Conservation (phyloP, 73 alveolate genomes). For the Stentor coeruleus region DNA sequence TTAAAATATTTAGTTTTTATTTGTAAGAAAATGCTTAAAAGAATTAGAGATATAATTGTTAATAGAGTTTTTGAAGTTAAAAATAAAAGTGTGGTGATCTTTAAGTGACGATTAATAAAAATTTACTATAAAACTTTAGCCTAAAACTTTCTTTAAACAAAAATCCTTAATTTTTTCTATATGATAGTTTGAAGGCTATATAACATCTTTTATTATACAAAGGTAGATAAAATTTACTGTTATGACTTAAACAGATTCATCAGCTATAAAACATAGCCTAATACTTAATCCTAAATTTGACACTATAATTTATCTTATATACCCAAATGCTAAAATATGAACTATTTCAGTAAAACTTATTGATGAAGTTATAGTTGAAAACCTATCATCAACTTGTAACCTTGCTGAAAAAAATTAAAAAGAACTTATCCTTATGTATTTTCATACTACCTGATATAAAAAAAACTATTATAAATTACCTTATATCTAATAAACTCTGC, state of each 20-base stretch:
- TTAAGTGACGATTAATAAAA: too few relatives aligned
- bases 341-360: slow-evolving; percentile 92
- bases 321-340: slow-evolving; percentile 95
- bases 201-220: slow-evolving; percentile 74
- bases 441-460: slow-evolving; percentile 90
- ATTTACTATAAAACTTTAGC: too few relatives aligned
- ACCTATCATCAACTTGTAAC: slow-evolving; percentile 24
- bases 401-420: slow-evolving; percentile 59
- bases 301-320: slow-evolving; percentile 98
- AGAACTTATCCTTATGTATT: slow-evolving; percentile 81
- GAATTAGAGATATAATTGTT: slow-evolving; percentile 80
- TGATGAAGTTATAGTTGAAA: slow-evolving; percentile 34
- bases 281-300: slow-evolving; percentile 99
- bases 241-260: slow-evolving; percentile 98
- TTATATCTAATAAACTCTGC: slow-evolving; percentile 84
- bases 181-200: slow-evolving; percentile 20
- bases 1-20: slow-evolving; percentile 90
- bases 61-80: slow-evolving; percentile 63
- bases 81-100: slow-evolving; percentile 83
- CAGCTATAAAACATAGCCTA: slow-evolving; percentile 88
- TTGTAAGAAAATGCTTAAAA: slow-evolving; percentile 88
- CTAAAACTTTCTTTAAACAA: too few relatives aligned
- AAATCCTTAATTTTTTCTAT: too few relatives aligned
- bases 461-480: slow-evolving; percentile 85
- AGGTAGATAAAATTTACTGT: slow-evolving; percentile 97